Base-by-base conservation (phyloP, 2,329 filamentous ascomycete genomes). In the Epicoccum sorghinum region DNA sequence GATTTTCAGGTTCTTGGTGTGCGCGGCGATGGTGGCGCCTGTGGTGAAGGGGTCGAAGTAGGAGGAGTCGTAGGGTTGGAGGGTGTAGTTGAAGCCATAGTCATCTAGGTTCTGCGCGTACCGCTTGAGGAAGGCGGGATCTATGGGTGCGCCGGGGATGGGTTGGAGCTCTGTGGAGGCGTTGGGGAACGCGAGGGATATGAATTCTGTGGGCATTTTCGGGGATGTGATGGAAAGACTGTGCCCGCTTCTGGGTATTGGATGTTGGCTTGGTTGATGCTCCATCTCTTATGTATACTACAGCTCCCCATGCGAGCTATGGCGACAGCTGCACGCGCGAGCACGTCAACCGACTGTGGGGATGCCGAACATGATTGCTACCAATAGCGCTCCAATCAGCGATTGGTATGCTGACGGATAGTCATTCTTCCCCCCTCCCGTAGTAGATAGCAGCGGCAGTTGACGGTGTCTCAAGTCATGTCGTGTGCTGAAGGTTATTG, bases 1-100 rank as follows among this genome's bases (percentile, higher is more conserved):
- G 55, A 86, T 74, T 60, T 82, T 86, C 63, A 87, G 70, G 25
- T 86, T 80, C 60, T 85, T 85, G 46, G 84, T 86, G 36, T 75
- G 77, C 0, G 83, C 70, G 0, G 80, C 79, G 52, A 87, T 85
- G 12, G 82, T 85, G 0, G 84, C 83, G 22, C 82, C 84, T 9
- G 83, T 77, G 4, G 83, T 86, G 71, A 81, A 86, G 1, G 82
- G 82, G 58, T 86, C 83, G 52, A 78, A 84, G 8, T 68, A 80
- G 2, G 78, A 78, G 0, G 83, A 85, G 45, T 80, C 79, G 57
- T 87, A 86, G 0, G 84, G 84, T 13, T 86, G 77, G 2, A 87
- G 78, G 0, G 84, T 87, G 68, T 86, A 86, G 70, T 86, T 84
- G 76, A 81, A 86, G 40, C 71, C 81, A 66, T 86, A 82, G 63